Base-by-base conservation (phyloP, 257 asterid species). In the Haberlea rhodopensis region DNA sequence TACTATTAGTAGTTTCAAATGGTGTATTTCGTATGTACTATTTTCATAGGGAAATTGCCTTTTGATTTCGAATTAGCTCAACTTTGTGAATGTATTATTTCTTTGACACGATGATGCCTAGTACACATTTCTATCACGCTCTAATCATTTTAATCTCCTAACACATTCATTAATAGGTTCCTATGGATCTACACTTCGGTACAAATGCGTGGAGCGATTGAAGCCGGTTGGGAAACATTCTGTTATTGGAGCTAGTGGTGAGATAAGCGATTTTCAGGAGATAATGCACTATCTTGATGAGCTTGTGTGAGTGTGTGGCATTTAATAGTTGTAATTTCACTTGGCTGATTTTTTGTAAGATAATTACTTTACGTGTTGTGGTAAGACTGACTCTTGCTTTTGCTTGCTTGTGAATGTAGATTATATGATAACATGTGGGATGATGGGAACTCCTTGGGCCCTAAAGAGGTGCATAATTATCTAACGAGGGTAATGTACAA, bases 251-350 rank as follows among this genome's bases (percentile, higher is more conserved):
- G 99, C 94, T 62, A 89, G 97, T 59, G 99, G 97, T 43, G 99
- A 92, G 77, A 84, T 92, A 58, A 92, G 99, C 78, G 97, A 92
- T 71, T 92, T 92, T 74, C 99, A 92, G 84, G 99, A 92, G 84
- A 84, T 92, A 48, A 74, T 85, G 82, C 88, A 74, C n/a, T 81
- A 80, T 62, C 97, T 89, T 69, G 91, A 92, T 72, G 96, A 92
- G 62, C 96, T 89, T 61, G 64, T 82, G 99, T 87, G 80, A 70
- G 94, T 80, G 19, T n/a, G n/a, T 55, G 65, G 59, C 34, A 22
- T 71, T 57, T 23, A n/a, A 22, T n/a, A 40, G 28, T 26, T 32
- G n/a, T 32, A 24, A 13, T 16, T 15, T 45, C 34, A 58, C 43
- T 2, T 58, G 19, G 1, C 27, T 46, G 16, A 15, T 32, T 45